Conservation (phyloP, 2,329 filamentous ascomycete species). For the Penicillium sp. region DNA sequence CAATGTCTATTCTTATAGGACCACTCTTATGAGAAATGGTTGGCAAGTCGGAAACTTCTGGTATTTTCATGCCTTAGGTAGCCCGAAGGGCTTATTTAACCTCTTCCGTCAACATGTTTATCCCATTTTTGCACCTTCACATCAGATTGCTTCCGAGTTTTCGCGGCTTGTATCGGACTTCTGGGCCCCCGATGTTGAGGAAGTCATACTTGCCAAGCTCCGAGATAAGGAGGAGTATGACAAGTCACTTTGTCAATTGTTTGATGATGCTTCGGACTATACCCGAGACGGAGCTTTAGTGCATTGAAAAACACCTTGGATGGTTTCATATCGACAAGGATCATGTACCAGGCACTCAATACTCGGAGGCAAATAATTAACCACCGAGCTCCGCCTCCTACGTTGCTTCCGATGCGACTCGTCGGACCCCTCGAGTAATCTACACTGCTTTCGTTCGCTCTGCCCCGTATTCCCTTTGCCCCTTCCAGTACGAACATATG, state of each 20-base stretch:
- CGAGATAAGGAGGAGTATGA: constrained; percentile 23
- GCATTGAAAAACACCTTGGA: too few relatives aligned
- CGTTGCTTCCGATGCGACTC: too few relatives aligned
- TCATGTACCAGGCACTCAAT: too few relatives aligned
- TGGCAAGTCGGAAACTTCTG: constrained; percentile 30
- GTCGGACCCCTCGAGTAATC: too few relatives aligned
- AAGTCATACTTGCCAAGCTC: constrained; percentile 17
- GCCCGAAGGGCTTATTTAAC: constrained; percentile 27
- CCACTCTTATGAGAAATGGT: constrained; percentile 23
- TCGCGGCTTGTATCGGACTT: constrained; percentile 14
- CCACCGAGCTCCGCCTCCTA: too few relatives aligned
- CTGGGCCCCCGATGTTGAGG: constrained; percentile 14
- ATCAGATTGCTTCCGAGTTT: constrained; percentile 7
- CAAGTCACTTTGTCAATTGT: constrained; percentile 11
- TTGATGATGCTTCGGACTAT: constrained; percentile 9
- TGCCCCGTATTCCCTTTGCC: too few relatives aligned
- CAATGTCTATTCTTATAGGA: constrained; percentile 2
- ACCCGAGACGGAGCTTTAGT: too few relatives aligned
- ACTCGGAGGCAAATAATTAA: too few relatives aligned
- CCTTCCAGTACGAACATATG: too few relatives aligned
- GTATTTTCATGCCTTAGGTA: constrained; percentile 30
- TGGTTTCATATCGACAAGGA: too few relatives aligned
- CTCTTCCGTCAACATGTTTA: constrained; percentile 30
- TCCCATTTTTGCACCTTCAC: constrained; percentile 13
- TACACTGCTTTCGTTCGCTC: too few relatives aligned